These are phyloP conservation scores for Trichophyton mentagrophytes DNA, from an alignment of 2,329 filamentous ascomycete genomes.

Conservation along the genomic window DNA sequence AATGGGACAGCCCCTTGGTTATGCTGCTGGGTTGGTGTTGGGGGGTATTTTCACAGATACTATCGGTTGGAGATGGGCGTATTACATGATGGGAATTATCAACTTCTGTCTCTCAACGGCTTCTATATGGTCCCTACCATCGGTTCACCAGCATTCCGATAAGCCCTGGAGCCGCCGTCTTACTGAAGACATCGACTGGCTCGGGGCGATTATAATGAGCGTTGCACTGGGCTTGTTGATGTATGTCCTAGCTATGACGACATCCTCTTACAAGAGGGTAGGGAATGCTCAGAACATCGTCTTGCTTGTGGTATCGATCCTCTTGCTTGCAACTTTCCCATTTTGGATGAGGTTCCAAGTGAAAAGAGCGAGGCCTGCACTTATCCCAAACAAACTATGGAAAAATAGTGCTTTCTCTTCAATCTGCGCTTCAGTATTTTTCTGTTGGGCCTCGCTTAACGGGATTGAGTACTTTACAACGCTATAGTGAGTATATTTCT, in stretches of 20 bases:
- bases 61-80: slow-evolving; percentile 40
- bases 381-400: slow-evolving; percentile 53
- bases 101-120: slow-evolving; percentile 27
- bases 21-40: slow-evolving; percentile 36
- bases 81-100: slow-evolving; percentile 34
- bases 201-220: slow-evolving; percentile 34
- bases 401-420: slow-evolving; percentile 42
- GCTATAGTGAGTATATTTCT: slow-evolving; percentile 27
- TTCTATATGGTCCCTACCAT: slow-evolving; percentile 29
- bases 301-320: slow-evolving; percentile 19
- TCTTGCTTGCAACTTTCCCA: slow-evolving; percentile 33
- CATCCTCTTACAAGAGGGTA: slow-evolving; percentile 11
- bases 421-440: slow-evolving; percentile 40
- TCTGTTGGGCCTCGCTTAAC: slow-evolving; percentile 37
- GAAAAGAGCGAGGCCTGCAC: slow-evolving; percentile 34
- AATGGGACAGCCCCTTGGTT: slow-evolving; percentile 38
- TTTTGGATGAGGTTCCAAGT: slow-evolving; percentile 43
- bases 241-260: slow-evolving; percentile 28
- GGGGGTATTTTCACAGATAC: slow-evolving; percentile 40
- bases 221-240: slow-evolving; percentile 36
- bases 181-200: slow-evolving; percentile 37
- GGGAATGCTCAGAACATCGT: slow-evolving; percentile 16
- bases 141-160: slow-evolving; percentile 14
- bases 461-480: slow-evolving; percentile 37
- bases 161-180: slow-evolving; percentile 20